Conservation (phyloP, 2,329 filamentous ascomycete genomes). For the Neofusicoccum ribis region DNA sequence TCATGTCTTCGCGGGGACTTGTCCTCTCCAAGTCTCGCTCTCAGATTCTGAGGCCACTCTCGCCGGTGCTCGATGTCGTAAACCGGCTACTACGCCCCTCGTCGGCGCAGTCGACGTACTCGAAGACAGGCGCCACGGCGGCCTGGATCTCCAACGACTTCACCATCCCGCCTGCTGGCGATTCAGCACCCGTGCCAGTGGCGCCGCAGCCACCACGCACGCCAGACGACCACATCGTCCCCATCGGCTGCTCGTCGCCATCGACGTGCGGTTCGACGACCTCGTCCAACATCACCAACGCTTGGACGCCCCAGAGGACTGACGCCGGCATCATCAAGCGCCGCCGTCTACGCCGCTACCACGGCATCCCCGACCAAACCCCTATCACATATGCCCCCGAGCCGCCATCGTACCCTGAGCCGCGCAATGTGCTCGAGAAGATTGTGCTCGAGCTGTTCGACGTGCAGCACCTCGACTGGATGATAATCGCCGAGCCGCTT, state of each 20-base stretch:
- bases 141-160: slow-evolving; percentile 12
- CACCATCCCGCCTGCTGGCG: slow-evolving; percentile 23
- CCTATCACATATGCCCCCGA: background rate
- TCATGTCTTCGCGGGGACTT: slow-evolving; percentile 13
- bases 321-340: slow-evolving; percentile 20
- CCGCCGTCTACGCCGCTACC: slow-evolving; percentile 13
- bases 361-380: background rate
- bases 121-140: slow-evolving; percentile 8
- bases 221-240: slow-evolving; percentile 13
- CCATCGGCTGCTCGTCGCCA: slow-evolving; percentile 11
- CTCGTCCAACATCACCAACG: slow-evolving; percentile 22
- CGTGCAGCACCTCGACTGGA: slow-evolving; percentile 37
- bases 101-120: slow-evolving; percentile 11
- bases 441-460: slow-evolving; percentile 40
- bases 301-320: slow-evolving; percentile 20
- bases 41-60: slow-evolving; percentile 22
- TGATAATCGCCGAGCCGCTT: slow-evolving; percentile 37
- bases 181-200: slow-evolving; percentile 26
- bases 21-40: slow-evolving; percentile 35
- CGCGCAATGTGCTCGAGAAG: slow-evolving; percentile 29
- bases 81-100: slow-evolving; percentile 13
- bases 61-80: slow-evolving; percentile 15
- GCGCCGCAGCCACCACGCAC: slow-evolving; percentile 21
- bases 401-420: background rate
- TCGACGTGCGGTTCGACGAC: slow-evolving; percentile 31